These are phyloP conservation scores for Pleurostoma richardsiae DNA, from an alignment of 2,329 filamentous ascomycete genomes.

Conservation along the genomic window DNA sequence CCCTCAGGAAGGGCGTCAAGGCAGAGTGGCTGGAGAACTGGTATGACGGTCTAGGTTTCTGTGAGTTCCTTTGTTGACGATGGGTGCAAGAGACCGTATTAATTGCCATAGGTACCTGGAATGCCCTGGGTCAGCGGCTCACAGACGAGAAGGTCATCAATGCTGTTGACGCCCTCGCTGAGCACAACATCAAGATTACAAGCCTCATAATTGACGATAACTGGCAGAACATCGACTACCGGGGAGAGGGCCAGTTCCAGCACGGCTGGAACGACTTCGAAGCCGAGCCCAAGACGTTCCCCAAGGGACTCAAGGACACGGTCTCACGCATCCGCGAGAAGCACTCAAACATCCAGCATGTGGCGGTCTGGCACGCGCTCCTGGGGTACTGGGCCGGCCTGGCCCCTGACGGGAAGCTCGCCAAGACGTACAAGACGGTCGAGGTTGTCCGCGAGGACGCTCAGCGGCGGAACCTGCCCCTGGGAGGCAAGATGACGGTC, in stretches of 20 bases:
- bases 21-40: conserved; percentile 75
- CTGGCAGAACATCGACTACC: conserved; percentile 73
- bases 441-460: conserved; percentile 46
- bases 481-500: conserved; percentile 64
- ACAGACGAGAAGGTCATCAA: conserved; percentile 74
- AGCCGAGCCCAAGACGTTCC: conserved; percentile 74
- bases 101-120: conserved; percentile 69
- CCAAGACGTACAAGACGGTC: conserved; percentile 72
- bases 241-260: conserved; percentile 46
- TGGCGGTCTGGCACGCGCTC: conserved; percentile 93
- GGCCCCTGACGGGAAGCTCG: conserved; percentile 67
- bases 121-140: conserved; percentile 77
- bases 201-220: conserved; percentile 96
- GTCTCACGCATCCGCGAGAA: conserved; percentile 63
- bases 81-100: not conserved
- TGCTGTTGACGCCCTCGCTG: conserved; percentile 66
- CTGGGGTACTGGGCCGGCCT: conserved; percentile 89
- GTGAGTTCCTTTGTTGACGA: conserved; percentile 34
- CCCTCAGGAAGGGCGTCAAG: conserved; percentile 42
- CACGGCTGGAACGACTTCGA: conserved; percentile 79
- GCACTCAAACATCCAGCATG: conserved; percentile 70
- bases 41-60: conserved; percentile 92
- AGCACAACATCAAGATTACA: conserved; percentile 69
- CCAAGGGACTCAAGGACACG: conserved; percentile 69
- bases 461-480: conserved; percentile 37